Conservation (phyloP, 352 stramenopile genomes). For the Globisporangium emineosum region DNA sequence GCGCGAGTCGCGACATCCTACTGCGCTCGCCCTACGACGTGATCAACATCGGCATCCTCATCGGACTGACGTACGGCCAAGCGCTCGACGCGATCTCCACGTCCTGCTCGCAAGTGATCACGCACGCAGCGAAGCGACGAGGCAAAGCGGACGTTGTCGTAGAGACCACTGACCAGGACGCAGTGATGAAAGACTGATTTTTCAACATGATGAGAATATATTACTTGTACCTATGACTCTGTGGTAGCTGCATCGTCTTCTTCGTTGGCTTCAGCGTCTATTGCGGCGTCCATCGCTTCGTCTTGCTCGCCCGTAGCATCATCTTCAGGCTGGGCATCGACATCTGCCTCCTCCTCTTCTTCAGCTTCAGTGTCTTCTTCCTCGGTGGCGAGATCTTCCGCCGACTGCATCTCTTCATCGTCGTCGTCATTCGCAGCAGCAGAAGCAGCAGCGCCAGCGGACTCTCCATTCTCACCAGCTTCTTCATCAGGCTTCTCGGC, state of each 20-base stretch:
- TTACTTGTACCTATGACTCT: not conserved
- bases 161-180: conserved; percentile 24
- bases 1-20: conserved; percentile 68
- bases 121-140: conserved; percentile 55
- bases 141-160: conserved; percentile 43
- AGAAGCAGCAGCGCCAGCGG: not conserved
- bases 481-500: conserved; percentile 8
- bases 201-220: conserved; percentile 3
- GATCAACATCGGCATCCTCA: conserved; percentile 72
- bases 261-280: not conserved
- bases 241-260: not conserved
- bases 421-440: conserved; percentile 32
- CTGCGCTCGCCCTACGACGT: conserved; percentile 81
- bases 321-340: not conserved
- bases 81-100: conserved; percentile 65
- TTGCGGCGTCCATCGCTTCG: conserved; percentile 9
- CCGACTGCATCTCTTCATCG: conserved; percentile 41
- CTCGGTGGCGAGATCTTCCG: conserved; percentile 19
- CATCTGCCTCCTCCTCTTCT: not conserved
- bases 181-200: conserved; percentile 45
- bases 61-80: conserved; percentile 68
- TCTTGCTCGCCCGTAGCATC: not conserved
- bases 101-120: conserved; percentile 49
- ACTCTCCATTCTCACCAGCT: conserved; percentile 22
- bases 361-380: conserved; percentile 1